Evolutionary conservation across 139 green algal genomes (phyloP).

Genomic region (Coccomyxa sp.): DNA sequence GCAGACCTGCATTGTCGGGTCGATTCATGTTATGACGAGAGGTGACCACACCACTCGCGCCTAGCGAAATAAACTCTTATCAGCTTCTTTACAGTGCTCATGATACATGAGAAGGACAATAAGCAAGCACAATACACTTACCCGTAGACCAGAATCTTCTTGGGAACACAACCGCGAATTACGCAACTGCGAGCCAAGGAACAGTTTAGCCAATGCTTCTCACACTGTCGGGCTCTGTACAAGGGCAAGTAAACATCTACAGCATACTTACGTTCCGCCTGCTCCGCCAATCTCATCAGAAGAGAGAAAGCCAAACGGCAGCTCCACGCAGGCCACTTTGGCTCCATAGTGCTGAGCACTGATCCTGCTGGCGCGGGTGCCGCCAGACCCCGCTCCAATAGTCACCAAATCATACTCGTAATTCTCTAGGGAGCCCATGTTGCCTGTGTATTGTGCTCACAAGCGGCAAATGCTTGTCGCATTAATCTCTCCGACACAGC

Average conservation of each 20-base stretch:
- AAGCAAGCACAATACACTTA: conserved; percentile 25
- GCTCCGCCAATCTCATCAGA: conserved; percentile 76
- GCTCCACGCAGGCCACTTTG: conserved; percentile 88
- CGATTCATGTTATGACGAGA: neutral
- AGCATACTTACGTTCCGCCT: conserved; percentile 84
- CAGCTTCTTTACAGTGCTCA: neutral
- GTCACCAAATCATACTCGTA: conserved; percentile 85
- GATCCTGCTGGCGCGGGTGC: conserved; percentile 52
- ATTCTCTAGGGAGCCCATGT: neutral
- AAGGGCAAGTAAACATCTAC: neutral
- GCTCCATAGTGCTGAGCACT: conserved; percentile 42
- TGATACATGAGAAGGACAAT: no score
- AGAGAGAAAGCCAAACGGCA: conserved; percentile 87
- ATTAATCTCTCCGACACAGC: no score
- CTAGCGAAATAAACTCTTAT: no score
- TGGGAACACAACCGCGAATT: conserved; percentile 96
- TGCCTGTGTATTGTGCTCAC: no score
- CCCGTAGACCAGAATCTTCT: conserved; percentile 98
- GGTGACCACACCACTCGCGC: neutral
- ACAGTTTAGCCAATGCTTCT: neutral
- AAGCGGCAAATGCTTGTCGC: no score
- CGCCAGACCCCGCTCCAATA: conserved; percentile 85
- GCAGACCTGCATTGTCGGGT: conserved; percentile 19
- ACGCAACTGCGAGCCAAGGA: conserved; percentile 81
- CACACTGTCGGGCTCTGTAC: neutral